Base-by-base conservation (phyloP, 306 rosid genomes). In the Begonia fuchsioides region DNA sequence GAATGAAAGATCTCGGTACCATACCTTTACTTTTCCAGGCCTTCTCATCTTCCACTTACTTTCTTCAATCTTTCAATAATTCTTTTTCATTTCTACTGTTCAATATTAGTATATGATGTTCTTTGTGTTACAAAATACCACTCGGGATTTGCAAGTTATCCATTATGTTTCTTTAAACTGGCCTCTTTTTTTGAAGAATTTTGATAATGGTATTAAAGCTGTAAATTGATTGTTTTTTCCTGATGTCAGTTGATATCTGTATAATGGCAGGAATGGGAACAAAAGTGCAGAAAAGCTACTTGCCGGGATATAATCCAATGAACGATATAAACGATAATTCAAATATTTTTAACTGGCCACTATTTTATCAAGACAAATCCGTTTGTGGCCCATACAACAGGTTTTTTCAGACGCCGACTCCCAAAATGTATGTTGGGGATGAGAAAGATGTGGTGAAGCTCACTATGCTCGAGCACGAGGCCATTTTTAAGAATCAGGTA, bases 251-350 rank as follows among this genome's bases (percentile, higher is more conserved):
- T n/a, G n/a, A 58, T 51, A 54, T 52, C 41, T 57, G 61, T 39
- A 46, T 41, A 58, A 9, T 56, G 53, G 55, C 48, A 86, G 96
- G 92, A 62, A 90, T 90, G 98, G 98, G 95, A 76, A 85, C 98
- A 54, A 82, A 82, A 78, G 86, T 90, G 66, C 93, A 90, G 61
- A 76, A 76, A 69, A 68, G 71, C 60, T 65, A 66, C 68, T 57
- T 73, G 53, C 85, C 87, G 12, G 94, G 85, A 53, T 71, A 79
- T 63, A 71, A 68, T 76, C 68, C 95, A 47, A 81, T 90, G 84
- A 81, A 82, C 74, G 95, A 85, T 79, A 94, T 90, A 56, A 90
- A 81, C 43, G 87, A 81, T 57, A 93, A 85, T 72, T 78, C 92
- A 40, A 85, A 80, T 63, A 85, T 74, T 67, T 86, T 73, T 75